Base-by-base conservation (phyloP, 2,329 filamentous ascomycete species). In the Aspergillus eucalypticola region DNA sequence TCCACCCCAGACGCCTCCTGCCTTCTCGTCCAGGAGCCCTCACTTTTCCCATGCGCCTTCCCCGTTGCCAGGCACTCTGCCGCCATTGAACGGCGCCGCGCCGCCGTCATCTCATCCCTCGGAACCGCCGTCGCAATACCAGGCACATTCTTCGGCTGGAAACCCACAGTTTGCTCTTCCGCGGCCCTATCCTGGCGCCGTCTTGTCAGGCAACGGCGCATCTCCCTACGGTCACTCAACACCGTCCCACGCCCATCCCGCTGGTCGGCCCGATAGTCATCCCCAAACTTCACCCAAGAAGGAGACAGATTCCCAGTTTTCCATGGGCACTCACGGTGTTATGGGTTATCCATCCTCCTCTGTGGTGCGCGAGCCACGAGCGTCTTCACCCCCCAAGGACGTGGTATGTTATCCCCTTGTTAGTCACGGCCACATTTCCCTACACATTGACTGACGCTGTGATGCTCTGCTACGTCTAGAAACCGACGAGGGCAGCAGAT, bases 401-500 rank as follows among this genome's bases (percentile, higher is more conserved):
- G 69, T 73, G 29, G 78, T 81, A 74, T 59, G 77, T 71, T 48
- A n/a, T 42, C 51, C 27, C 48, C 23, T 48, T 42, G 8, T 29
- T 39, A 11, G 4, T 48, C 54, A n/a, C 48, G n/a, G 15, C 21
- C 32, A 35, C 11, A 35, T 15, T 35, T 13, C 11, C 32, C 11
- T 13, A 25, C 23, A 8, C 19, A 35, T 21, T 53, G 23, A 29
- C 51, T 39, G 15, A 50, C 38, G 38, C 1, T 35, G 21, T 44
- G 58, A 15, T 19, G 49, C 39, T 55, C 32, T 44, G 50, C 60
- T 59, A 7, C 56, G 27, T 8, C 44, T 74, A 92, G 85, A 90
- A 89, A 53, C 86, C 90, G 1, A 87, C 86, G 67, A 88, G 92
- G 74, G 83, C 88, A 42, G 88, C 89, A 60, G 90, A 96, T 73